Evolutionary conservation across 2,329 filamentous ascomycete genomes (phyloP), one percentile per base, ranked within the genome.

Genomic region (Fulvia fulva): DNA sequence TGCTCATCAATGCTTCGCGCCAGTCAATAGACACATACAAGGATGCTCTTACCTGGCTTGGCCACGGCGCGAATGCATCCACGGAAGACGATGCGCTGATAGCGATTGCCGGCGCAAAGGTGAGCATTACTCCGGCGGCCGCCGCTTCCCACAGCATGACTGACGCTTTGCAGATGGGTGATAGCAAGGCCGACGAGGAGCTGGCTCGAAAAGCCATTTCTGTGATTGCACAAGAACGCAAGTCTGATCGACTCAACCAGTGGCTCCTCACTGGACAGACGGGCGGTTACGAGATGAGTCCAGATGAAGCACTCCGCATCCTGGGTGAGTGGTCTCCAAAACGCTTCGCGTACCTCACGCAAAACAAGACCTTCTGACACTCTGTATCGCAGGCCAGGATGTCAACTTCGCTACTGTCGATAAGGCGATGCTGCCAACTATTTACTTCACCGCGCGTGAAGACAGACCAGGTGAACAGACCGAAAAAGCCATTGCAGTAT

Each of bases 11-110:
- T 50, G 80, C 82, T 46, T 83, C 86, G 4, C 65, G 81, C 83
- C 66, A 78, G 79, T 76, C 77, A 14, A 77, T 87, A 26, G 80
- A 86, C 60, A 85, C 80, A n/a, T 81, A 83, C 56, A 80, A 84
- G 47, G 83, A 88, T 68, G 87, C 87, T 1, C 76, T 87, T 30
- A 74, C 80, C 12, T 89, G 82, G 74, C 76, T 89, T 12, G 82
- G 80, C 7, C 80, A 83, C 11, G 74, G 77, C 53, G 70, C 73
- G 26, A 72, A 69, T 5, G 66, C 66, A 21, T 60, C 73, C 11
- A 80, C 77, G 9, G 66, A 77, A 1, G 84, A 87, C 66, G 82
- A 86, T 50, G 83, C 82, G 61, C 76, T 87, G 37, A 73, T 80
- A 51, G 78, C 84, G 2, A 78, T 85, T 73, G 84, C 77, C 63